Evolutionary conservation across 257 asterid species (phyloP), one percentile per base, ranked within the genome.

Genomic region (Perilla frutescens): DNA sequence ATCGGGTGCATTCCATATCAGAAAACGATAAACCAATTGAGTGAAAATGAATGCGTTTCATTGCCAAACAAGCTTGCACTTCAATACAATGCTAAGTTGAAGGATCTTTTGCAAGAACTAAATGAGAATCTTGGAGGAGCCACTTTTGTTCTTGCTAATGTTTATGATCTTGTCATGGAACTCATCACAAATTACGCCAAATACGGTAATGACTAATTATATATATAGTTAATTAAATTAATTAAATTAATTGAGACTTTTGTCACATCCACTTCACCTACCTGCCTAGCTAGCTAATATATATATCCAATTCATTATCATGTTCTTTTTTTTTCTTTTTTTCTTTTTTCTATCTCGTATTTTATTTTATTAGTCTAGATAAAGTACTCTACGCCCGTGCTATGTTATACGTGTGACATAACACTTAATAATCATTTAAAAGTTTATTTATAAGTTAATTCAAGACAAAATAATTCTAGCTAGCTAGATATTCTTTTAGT

Each of bases 1-100:
- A 70, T 91, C 20, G 99, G 99, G 3, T 94, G 99, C 88, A 94
- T 94, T 59, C 99, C 99, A 0, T 94, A 94, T 70, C 99, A 94
- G 62, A 90, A 85, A 61, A 88, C 92, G 11, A 90, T 94, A 1
- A 94, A 94, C 41, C 90, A 88, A 54, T 69, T 94, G 44, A 68
- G 8, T 3, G 91, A 80, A 15, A 73, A 80, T 3, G 91, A 94
- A 68, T 94, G 99, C 7, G 99, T 86, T 45, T 82, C 90, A 59
- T 77, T 94, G 36, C 90, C 99, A 14, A 89, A 91, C 58, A 72
- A 94, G 79, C 89, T 94, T 51, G 99, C 97, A 7, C 68, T 79
- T 62, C 96, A 84, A 53, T 94, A 94, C 79, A 94, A 94, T 61
- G 86, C 78, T 10, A 76, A 84, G 60, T 77, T 94, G 82, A 94